phyloP scores from a whole-genome alignment of 108 stramenopile species.

The Discostella pseudostelligera region DNA sequence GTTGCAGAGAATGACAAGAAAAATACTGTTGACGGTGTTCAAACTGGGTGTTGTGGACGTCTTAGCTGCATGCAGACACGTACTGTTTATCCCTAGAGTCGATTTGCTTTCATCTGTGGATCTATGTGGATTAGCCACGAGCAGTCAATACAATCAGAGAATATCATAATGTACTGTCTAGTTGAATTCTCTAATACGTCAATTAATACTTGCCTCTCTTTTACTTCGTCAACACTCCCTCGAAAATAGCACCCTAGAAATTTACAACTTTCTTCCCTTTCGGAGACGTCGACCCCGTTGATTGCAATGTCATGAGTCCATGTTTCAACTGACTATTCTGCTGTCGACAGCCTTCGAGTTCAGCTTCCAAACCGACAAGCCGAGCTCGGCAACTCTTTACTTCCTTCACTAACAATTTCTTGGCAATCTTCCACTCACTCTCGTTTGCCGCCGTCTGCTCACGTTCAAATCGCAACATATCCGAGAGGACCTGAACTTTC shows the following conservation, averaged over 20 bases:
- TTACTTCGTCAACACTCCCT: no score
- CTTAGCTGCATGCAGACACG: no score
- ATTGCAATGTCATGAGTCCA: constrained; percentile 20
- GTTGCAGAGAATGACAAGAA: constrained; percentile 64
- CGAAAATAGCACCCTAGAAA: constrained; percentile 31
- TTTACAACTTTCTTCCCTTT: constrained; percentile 34
- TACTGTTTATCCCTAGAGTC: no score
- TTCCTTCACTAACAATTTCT: constrained; percentile 86
- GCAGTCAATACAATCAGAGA: no score
- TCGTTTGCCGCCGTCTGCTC: constrained; percentile 69
- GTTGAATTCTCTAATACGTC: no score
- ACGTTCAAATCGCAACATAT: constrained; percentile 81
- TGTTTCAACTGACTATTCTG: constrained; percentile 73
- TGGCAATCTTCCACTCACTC: constrained; percentile 75
- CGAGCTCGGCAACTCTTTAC: constrained; percentile 78
- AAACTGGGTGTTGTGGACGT: not conserved
- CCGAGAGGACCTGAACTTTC: constrained; percentile 66
- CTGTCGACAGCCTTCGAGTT: constrained; percentile 69
- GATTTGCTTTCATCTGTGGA: no score
- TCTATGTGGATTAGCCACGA: no score
- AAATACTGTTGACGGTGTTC: constrained; percentile 12
- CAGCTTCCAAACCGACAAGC: constrained; percentile 71
- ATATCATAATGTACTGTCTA: no score
- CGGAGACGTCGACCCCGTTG: constrained; percentile 9
- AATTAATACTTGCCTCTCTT: no score